phyloP scores from a whole-genome alignment of 352 stramenopile species.

The Pythium monospermum region DNA sequence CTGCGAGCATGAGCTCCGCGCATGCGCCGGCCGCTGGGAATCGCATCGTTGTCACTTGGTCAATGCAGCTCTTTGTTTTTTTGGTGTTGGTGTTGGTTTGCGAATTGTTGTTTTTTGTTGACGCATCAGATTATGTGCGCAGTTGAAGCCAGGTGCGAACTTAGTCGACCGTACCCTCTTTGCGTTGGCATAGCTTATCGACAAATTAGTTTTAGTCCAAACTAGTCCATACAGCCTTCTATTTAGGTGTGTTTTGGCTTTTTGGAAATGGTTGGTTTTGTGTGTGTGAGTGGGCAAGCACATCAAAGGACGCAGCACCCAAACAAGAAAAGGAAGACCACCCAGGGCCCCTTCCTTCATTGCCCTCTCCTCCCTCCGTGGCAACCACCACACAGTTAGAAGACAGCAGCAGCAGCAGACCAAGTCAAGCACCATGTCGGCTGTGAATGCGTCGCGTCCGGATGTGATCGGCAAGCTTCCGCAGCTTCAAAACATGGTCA shows the following conservation, averaged over 20 bases:
- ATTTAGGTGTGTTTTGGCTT: constrained; percentile 5
- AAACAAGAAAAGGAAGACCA: not conserved
- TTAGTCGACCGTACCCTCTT: constrained; percentile 9
- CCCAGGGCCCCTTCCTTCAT: not conserved
- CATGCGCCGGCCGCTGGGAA: constrained; percentile 63
- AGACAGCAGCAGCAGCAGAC: too few species aligned
- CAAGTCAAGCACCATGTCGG: constrained; percentile 52
- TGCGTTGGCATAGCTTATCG: not conserved
- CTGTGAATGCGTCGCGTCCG: constrained; percentile 71
- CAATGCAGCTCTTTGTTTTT: not conserved
- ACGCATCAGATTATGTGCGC: constrained; percentile 19
- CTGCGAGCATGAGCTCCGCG: constrained; percentile 67
- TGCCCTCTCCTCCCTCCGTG: not conserved
- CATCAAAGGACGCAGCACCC: constrained; percentile 18
- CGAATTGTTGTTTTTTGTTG: too few species aligned
- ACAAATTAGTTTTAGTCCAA: not conserved
- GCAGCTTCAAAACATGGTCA: constrained; percentile 98
- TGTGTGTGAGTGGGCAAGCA: constrained; percentile 5
- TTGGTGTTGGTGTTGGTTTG: not conserved
- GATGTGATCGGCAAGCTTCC: constrained; percentile 90
- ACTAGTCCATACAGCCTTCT: constrained; percentile 6
- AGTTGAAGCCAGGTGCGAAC: constrained; percentile 12
- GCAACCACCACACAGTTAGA: too few species aligned
- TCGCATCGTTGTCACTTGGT: constrained; percentile 14
- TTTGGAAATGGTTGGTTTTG: constrained; percentile 27